Percentiles rank a stretch among this genome's conserved stretches.
phyloP scores from a whole-genome alignment of 2,329 filamentous ascomycete species.

The Ceratocystiopsis sp. region DNA sequence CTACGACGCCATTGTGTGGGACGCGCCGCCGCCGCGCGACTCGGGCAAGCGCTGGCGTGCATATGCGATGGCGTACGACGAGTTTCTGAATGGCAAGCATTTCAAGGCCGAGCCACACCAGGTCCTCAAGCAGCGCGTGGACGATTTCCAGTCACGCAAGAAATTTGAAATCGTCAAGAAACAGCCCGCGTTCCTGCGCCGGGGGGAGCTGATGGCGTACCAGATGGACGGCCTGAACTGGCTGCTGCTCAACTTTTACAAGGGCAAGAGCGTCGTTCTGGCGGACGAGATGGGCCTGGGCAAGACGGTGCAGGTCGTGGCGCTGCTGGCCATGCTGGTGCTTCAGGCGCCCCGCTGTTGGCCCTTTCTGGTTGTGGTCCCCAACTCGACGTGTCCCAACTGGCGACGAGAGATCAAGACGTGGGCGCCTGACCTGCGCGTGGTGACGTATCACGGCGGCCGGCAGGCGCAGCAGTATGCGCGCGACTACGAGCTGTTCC shows the following conservation, averaged over 20 bases:
- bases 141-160: conserved; percentile 39
- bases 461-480: conserved; percentile 58
- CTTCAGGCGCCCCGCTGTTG: conserved; percentile 56
- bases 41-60: conserved; percentile 54
- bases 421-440: conserved; percentile 72
- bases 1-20: conserved; percentile 88
- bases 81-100: conserved; percentile 68
- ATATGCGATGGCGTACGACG: conserved; percentile 68
- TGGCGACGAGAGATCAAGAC: conserved; percentile 93
- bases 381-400: conserved; percentile 91
- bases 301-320: conserved; percentile 89
- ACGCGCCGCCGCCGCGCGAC: conserved; percentile 54
- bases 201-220: conserved; percentile 57
- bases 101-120: conserved; percentile 38
- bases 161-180: conserved; percentile 52
- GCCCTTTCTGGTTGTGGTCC: conserved; percentile 85
- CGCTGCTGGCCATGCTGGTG: conserved; percentile 58
- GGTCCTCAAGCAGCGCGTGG: conserved; percentile 49
- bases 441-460: conserved; percentile 85
- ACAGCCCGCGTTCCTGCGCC: conserved; percentile 58
- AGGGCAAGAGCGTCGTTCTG: conserved; percentile 69
- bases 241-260: conserved; percentile 81
- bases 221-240: conserved; percentile 67
- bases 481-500: conserved; percentile 74
- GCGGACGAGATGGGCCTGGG: conserved; percentile 98